Base-by-base conservation (phyloP, 1,284 basidiomycete species). In the Marasmius fiardii region DNA sequence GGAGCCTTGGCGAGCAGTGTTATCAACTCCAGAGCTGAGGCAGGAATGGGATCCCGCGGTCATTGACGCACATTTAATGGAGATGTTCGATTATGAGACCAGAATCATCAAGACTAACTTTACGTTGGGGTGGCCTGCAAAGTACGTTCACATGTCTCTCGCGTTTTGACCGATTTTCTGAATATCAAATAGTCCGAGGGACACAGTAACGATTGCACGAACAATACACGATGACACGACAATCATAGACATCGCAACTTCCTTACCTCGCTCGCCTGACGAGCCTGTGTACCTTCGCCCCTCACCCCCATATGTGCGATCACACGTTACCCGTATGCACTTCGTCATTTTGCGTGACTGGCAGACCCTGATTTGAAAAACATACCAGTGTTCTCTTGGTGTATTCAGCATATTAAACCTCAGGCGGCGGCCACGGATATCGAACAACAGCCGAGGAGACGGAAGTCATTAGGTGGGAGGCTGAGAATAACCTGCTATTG, bases 71-170 rank as follows among this genome's bases (percentile, higher is more conserved):
- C 85, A 88, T 62, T 73, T 93, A 16, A 72, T 98, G 43, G 95
- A 98, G 70, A 79, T 93, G 72, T 83, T 96, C 56, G 95, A 96
- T 67, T 85, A 87, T 26, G 81, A 83, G 57, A 96, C 94, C 3
- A 79, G 92, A 58, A 89, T 98, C 63, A 82, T 83, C 51, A 93
- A 91, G 75, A 95, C 94, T 0, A 91, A 93, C 64, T 98, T 93
- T 68, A 86, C 87, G 5, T 74, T 98, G 7, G 97, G 96, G 1
- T 98, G 96, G 96, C 96, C 96, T 56, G 94, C 93, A 54, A 96
- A 90, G 92, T 95, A 67, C 68, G 90, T 80, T 26, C 8, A 41
- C 55, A 24, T 39, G 61, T 21, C 60, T 6, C 18, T 28, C 51
- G 1, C n/a, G 39, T 51, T 24, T 31, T 20, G 24, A 44, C 56